A percentile compares a stretch with the other conserved stretches of the same genome.
Evolutionary conservation across 495 filamentous ascomycete genomes (phyloP).

Genomic region (Penicillium silybi): DNA sequence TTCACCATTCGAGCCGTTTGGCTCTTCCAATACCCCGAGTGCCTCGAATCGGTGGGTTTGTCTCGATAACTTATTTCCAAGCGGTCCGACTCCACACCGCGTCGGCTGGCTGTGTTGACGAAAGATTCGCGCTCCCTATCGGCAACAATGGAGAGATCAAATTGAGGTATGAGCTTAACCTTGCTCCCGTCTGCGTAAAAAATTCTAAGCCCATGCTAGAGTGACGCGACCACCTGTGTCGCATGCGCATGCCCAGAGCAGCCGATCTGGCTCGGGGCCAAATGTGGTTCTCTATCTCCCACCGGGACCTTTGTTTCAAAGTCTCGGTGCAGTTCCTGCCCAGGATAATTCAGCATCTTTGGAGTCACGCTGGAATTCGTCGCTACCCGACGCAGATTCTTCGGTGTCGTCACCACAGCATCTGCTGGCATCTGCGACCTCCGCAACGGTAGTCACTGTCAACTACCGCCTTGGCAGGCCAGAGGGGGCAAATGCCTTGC

Average conservation of each 20-base stretch:
- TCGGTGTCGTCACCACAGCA: slow-evolving; percentile 13
- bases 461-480: slow-evolving; percentile 45
- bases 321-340: not conserved
- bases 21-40: not conserved
- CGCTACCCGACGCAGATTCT: not conserved
- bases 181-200: not conserved
- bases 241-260: not conserved
- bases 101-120: slow-evolving; percentile 9
- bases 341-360: not conserved
- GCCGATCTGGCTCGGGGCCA: not conserved
- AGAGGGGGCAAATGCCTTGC: slow-evolving; percentile 29
- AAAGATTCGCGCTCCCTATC: slow-evolving; percentile 24
- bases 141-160: slow-evolving; percentile 33
- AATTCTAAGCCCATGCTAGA: slow-evolving; percentile 11
- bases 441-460: slow-evolving; percentile 36
- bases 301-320: slow-evolving; percentile 32
- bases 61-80: not conserved
- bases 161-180: slow-evolving; percentile 20
- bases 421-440: slow-evolving; percentile 24
- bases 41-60: not conserved
- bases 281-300: slow-evolving; percentile 40
- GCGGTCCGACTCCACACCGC: slow-evolving; percentile 1
- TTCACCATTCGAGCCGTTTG: not conserved
- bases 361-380: not conserved
- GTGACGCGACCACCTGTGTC: slow-evolving; percentile 20